These are phyloP conservation scores for Jimgerdemannia flammicorona DNA, from an alignment of 192 early-diverging fungal species.

Conservation along the genomic window DNA sequence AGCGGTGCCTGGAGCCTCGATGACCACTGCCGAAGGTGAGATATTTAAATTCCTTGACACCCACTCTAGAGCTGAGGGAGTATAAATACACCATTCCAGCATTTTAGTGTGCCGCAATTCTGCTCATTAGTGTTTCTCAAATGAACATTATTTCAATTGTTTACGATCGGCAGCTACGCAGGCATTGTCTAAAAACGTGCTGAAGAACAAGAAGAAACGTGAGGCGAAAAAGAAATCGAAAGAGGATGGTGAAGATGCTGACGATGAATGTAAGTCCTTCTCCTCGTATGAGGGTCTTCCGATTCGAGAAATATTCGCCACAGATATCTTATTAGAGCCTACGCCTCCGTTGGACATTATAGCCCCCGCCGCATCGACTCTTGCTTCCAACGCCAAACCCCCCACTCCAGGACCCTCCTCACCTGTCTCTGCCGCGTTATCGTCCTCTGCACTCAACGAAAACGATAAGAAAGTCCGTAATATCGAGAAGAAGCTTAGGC, in stretches of 20 bases:
- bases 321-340: neutral
- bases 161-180: neutral
- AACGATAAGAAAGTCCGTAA: constrained; percentile 83
- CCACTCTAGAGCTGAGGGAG: too few species aligned
- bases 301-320: too few species aligned
- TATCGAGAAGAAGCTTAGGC: constrained; percentile 88
- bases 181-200: constrained; percentile 45
- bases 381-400: constrained; percentile 5
- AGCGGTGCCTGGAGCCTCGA: constrained; percentile 4
- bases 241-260: constrained; percentile 34
- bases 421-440: neutral
- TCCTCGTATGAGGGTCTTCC: neutral
- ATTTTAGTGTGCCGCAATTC: too few species aligned
- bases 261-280: neutral
- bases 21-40: constrained; percentile 16
- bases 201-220: constrained; percentile 73
- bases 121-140: neutral
- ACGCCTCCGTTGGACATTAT: constrained; percentile 14
- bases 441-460: constrained; percentile 48
- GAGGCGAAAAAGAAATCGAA: constrained; percentile 57
- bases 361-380: constrained; percentile 21
- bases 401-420: neutral
- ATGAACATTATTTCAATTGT: neutral
- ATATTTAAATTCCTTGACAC: neutral
- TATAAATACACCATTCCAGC: too few species aligned